These are phyloP conservation scores for Chlorociboria aeruginascens DNA, from an alignment of 495 filamentous ascomycete genomes.

Conservation along the genomic window DNA sequence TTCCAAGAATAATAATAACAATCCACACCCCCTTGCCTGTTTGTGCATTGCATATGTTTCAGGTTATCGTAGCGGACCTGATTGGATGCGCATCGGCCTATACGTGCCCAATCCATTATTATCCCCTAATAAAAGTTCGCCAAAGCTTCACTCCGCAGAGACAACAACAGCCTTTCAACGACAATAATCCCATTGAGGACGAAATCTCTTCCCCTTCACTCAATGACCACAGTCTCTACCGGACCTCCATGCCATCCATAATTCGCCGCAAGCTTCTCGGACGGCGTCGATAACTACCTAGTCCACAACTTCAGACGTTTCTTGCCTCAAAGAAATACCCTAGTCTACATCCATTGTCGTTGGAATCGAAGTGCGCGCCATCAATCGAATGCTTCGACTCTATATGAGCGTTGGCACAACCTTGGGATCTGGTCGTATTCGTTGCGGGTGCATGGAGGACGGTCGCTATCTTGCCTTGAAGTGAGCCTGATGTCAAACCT, in stretches of 20 bases:
- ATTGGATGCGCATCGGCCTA: too few species aligned
- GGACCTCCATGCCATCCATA: not conserved
- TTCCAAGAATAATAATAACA: too few species aligned
- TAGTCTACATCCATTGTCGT: not conserved
- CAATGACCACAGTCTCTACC: not conserved
- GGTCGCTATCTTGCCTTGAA: conserved; percentile 2
- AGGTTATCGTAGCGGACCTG: too few species aligned
- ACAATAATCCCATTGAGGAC: too few species aligned
- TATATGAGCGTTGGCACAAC: not conserved
- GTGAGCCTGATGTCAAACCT: conserved; percentile 8
- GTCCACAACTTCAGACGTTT: not conserved
- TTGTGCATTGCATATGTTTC: too few species aligned
- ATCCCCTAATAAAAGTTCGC: too few species aligned
- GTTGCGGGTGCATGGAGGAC: conserved; percentile 6
- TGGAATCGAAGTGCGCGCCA: not conserved
- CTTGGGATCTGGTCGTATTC: not conserved
- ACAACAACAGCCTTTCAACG: too few species aligned
- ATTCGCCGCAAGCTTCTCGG: not conserved
- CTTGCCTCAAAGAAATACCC: not conserved
- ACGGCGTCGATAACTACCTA: not conserved
- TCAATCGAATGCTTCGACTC: conserved; percentile 8
- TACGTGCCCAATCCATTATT: too few species aligned
- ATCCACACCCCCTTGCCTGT: too few species aligned
- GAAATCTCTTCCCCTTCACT: too few species aligned
- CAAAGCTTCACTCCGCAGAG: too few species aligned